These are phyloP conservation scores for Candida coleopterorum DNA, from an alignment of 805 yeast species.

Conservation along the genomic window DNA sequence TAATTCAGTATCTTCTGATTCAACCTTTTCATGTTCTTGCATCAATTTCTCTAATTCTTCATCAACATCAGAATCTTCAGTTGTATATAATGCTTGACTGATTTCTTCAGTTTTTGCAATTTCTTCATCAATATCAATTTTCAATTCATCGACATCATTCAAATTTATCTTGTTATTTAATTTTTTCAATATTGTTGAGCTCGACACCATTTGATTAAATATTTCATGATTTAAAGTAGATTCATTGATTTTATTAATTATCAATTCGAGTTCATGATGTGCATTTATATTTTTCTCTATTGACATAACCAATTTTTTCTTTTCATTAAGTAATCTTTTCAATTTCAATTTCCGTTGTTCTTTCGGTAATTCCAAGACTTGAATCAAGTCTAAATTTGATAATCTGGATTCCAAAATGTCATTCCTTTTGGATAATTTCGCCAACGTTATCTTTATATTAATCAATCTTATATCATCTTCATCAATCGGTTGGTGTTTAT, in stretches of 20 bases:
- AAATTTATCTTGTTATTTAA: constrained; percentile 25
- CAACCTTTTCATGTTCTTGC: constrained; percentile 11
- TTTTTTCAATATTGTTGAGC: constrained; percentile 21
- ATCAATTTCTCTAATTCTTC: constrained; percentile 23
- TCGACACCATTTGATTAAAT: constrained; percentile 20
- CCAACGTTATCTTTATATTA: constrained; percentile 19
- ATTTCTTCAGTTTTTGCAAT: constrained; percentile 24
- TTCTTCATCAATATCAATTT: constrained; percentile 26
- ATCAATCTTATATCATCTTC: constrained; percentile 29
- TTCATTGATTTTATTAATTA: constrained; percentile 32
- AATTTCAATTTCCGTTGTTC: constrained; percentile 14
- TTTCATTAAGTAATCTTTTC: constrained; percentile 14
- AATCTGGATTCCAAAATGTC: constrained; percentile 17
- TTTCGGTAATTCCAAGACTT: constrained; percentile 8
- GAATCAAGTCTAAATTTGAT: constrained; percentile 15
- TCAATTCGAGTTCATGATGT: constrained; percentile 17
- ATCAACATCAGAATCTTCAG: constrained; percentile 23
- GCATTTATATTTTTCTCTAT: constrained; percentile 15
- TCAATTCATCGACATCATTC: constrained; percentile 23
- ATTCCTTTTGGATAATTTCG: constrained; percentile 16
- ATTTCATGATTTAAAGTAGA: constrained; percentile 25
- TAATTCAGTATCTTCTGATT: constrained; percentile 2
- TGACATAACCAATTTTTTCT: constrained; percentile 13
- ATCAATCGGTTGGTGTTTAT: constrained; percentile 12
- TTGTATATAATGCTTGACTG: constrained; percentile 17